phyloP scores from a whole-genome alignment of 2,329 filamentous ascomycete species.

The Ophiocordyceps polyrhachis-furcata region DNA sequence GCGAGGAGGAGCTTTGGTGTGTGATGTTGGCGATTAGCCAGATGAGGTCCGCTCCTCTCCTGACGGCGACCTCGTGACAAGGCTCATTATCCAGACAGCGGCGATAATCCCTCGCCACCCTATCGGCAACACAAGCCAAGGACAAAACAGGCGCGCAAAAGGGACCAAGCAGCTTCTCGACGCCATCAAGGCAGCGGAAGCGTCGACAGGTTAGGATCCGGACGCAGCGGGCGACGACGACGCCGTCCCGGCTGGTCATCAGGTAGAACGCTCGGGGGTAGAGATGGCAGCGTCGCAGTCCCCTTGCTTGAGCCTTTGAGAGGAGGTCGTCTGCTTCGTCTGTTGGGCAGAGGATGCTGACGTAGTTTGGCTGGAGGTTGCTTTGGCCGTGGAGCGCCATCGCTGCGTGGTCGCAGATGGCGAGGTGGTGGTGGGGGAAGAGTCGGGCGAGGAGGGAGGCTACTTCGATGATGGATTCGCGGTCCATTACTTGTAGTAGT shows the following conservation, averaged over 20 bases:
- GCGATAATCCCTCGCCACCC: neutral
- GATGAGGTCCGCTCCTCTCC: slow-evolving; percentile 12
- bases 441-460: slow-evolving; percentile 19
- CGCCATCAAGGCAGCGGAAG: slow-evolving; percentile 14
- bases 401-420: slow-evolving; percentile 25
- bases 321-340: slow-evolving; percentile 16
- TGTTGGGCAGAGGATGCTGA: slow-evolving; percentile 23
- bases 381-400: slow-evolving; percentile 24
- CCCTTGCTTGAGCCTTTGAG: slow-evolving; percentile 1
- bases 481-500: slow-evolving; percentile 7
- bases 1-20: neutral
- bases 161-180: neutral
- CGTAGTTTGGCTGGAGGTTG: slow-evolving; percentile 9
- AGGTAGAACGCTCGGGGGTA: slow-evolving; percentile 18
- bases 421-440: slow-evolving; percentile 25
- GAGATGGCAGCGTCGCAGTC: slow-evolving; percentile 2
- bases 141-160: neutral
- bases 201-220: slow-evolving; percentile 15
- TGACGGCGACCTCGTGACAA: slow-evolving; percentile 3
- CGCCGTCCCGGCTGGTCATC: slow-evolving; percentile 9
- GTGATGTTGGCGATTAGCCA: slow-evolving; percentile 17
- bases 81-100: neutral
- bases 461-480: slow-evolving; percentile 15
- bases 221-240: slow-evolving; percentile 11
- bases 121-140: neutral